Conservation (phyloP, 2,329 filamentous ascomycete species). For the Macrophomina pseudophaseolina region DNA sequence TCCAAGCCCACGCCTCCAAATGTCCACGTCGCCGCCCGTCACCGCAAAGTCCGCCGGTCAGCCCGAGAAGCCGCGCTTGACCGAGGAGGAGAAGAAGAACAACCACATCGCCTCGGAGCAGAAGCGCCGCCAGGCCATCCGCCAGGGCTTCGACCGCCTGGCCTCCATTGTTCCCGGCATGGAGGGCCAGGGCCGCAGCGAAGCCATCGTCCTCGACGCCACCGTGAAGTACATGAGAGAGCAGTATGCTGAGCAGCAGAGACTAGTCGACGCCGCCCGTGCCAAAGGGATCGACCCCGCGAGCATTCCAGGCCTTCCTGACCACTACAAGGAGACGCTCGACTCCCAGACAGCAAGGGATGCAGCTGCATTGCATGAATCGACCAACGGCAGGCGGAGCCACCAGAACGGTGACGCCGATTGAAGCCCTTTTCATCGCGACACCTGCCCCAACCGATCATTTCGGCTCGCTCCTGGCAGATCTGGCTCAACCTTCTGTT, state of each 20-base stretch:
- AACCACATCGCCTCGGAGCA: constrained; percentile 74
- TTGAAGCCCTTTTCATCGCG: not conserved
- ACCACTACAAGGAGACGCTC: constrained; percentile 23
- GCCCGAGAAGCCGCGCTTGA: constrained; percentile 66
- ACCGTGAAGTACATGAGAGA: constrained; percentile 52
- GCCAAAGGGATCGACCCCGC: constrained; percentile 20
- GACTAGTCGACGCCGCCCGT: constrained; percentile 36
- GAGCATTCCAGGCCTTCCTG: constrained; percentile 21
- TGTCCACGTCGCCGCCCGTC: constrained; percentile 24
- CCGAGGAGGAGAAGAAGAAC: constrained; percentile 73
- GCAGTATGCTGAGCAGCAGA: constrained; percentile 44
- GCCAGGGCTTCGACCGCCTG: constrained; percentile 81
- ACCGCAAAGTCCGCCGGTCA: not conserved
- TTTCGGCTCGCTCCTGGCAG: not conserved
- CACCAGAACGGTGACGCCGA: constrained; percentile 16
- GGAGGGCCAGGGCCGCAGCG: constrained; percentile 81
- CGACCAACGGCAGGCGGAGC: constrained; percentile 10
- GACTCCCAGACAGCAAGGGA: constrained; percentile 23
- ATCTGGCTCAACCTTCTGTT: not conserved
- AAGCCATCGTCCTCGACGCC: constrained; percentile 77
- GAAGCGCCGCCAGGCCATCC: constrained; percentile 74
- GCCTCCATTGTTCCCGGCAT: constrained; percentile 81
- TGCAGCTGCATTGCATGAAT: constrained; percentile 9
- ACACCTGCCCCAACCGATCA: not conserved
- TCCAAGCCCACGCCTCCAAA: not conserved